Conservation (phyloP, 2,329 filamentous ascomycete genomes). For the Xylaria digitata region DNA sequence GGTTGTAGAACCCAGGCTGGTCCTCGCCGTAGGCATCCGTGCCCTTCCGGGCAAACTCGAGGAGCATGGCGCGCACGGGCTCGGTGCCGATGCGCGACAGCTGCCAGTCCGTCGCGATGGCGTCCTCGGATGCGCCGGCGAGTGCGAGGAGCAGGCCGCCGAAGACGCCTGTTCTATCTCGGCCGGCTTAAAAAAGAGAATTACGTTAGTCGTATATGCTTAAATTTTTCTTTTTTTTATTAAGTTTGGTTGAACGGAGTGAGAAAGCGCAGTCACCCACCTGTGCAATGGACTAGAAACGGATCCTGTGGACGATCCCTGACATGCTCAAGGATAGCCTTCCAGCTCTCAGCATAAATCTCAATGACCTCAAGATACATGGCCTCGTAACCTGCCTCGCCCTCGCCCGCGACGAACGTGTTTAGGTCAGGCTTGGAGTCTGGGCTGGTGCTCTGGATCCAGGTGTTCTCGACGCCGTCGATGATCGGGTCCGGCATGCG, state of each 20-base stretch:
- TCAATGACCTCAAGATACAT: conserved; percentile 62
- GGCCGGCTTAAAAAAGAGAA: conserved; percentile 57
- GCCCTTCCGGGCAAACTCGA: conserved; percentile 56
- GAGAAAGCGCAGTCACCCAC: conserved; percentile 50
- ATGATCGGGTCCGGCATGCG: conserved; percentile 55
- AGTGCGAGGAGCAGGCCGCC: conserved; percentile 63
- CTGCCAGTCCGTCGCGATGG: conserved; percentile 62
- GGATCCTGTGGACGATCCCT: conserved; percentile 58
- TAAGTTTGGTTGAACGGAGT: background rate
- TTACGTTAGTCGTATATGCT: background rate
- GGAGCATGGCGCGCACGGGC: conserved; percentile 60
- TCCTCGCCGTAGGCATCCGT: conserved; percentile 52
- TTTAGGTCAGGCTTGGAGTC: conserved; percentile 54
- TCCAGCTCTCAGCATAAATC: conserved; percentile 57
- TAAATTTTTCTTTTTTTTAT: background rate
- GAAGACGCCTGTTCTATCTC: conserved; percentile 65
- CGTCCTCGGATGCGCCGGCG: conserved; percentile 58
- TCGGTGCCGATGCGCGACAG: conserved; percentile 66
- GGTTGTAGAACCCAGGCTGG: conserved; percentile 62
- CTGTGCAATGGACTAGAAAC: conserved; percentile 66
- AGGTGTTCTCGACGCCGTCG: conserved; percentile 59
- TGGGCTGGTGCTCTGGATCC: conserved; percentile 52
- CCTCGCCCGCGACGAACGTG: conserved; percentile 59
- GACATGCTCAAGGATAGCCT: conserved; percentile 60
- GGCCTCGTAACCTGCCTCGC: conserved; percentile 56